These are phyloP conservation scores for Caryopteris hybrid DNA, from an alignment of 305 asterid species.

Conservation along the genomic window DNA sequence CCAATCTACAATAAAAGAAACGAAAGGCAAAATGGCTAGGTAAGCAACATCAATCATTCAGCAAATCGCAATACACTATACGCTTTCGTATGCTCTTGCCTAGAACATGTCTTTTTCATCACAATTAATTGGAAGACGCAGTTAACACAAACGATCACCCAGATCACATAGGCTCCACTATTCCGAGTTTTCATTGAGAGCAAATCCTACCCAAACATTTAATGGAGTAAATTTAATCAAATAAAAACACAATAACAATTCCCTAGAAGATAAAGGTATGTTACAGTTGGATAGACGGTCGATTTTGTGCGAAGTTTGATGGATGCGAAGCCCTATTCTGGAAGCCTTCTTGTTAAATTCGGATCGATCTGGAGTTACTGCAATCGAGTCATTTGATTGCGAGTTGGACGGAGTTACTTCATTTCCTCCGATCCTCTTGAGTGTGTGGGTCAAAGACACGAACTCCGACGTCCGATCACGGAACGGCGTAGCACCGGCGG, in stretches of 20 bases:
- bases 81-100: not conserved
- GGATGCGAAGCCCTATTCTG: conserved; percentile 49
- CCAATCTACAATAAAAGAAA: not conserved
- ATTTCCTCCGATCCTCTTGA: conserved; percentile 36
- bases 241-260: not conserved
- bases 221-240: conserved; percentile 2
- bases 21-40: not conserved
- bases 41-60: not conserved
- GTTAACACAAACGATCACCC: not conserved
- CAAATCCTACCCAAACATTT: not conserved
- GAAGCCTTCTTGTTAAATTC: conserved; percentile 61
- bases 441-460: conserved; percentile 41
- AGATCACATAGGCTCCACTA: conserved; percentile 1
- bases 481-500: conserved; percentile 38
- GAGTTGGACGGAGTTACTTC: conserved; percentile 17
- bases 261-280: conserved; percentile 8
- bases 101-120: not conserved
- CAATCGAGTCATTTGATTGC: conserved; percentile 16
- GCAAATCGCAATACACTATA: not conserved
- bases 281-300: conserved; percentile 49
- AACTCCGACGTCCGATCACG: conserved; percentile 74
- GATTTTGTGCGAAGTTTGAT: conserved; percentile 57
- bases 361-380: conserved; percentile 43
- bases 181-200: not conserved
- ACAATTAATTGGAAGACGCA: not conserved